Conservation (phyloP, 2,329 filamentous ascomycete genomes). For the Aspergillus glaucus region DNA sequence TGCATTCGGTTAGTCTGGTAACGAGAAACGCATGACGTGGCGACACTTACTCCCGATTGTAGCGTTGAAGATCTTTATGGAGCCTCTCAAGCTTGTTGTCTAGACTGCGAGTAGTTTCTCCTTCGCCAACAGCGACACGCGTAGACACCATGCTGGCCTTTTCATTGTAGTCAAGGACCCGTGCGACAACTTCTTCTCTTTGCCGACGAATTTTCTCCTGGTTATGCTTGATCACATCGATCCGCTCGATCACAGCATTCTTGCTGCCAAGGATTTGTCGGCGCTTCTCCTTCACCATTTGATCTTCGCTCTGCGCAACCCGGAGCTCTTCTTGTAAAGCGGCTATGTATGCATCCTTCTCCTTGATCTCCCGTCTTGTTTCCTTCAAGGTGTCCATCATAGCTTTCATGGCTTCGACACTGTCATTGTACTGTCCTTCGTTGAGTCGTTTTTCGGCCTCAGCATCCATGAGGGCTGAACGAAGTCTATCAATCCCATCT, state of each 20-base stretch:
- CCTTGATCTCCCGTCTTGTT: conserved; percentile 29
- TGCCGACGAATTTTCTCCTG: conserved; percentile 44
- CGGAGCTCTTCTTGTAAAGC: conserved; percentile 40
- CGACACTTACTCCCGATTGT: conserved; percentile 43
- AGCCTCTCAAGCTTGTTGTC: conserved; percentile 47
- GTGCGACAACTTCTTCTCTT: conserved; percentile 41
- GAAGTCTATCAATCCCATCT: conserved; percentile 59
- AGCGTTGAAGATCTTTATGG: conserved; percentile 51
- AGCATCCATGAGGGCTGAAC: conserved; percentile 52
- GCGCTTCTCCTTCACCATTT: conserved; percentile 45
- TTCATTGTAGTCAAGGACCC: conserved; percentile 49
- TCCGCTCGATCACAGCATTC: conserved; percentile 51
- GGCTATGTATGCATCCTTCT: conserved; percentile 29
- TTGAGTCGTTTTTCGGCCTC: conserved; percentile 41
- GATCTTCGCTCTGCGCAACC: conserved; percentile 53
- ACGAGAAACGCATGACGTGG: neutral
- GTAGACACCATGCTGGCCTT: conserved; percentile 51
- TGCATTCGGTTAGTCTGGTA: conserved; percentile 17
- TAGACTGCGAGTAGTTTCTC: conserved; percentile 54
- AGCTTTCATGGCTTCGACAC: conserved; percentile 38
- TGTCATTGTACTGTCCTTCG: conserved; percentile 45
- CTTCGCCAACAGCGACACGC: conserved; percentile 58
- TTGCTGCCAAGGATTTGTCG: conserved; percentile 54
- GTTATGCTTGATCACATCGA: conserved; percentile 46
- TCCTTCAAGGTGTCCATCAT: conserved; percentile 35